Conservation (phyloP, 805 yeast species). For the Metschnikowia reukaufii region DNA sequence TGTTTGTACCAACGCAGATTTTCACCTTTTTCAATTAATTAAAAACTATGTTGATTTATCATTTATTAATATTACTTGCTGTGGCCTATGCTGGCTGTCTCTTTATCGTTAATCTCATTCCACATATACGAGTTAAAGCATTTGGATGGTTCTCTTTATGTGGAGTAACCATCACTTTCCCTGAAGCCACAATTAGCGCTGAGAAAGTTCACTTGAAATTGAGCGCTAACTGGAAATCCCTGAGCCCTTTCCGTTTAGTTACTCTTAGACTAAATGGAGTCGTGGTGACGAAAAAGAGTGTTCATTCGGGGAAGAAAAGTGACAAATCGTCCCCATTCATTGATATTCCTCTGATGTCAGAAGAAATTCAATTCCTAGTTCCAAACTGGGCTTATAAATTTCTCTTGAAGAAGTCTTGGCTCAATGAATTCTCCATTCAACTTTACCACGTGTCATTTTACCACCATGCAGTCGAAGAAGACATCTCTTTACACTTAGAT, state of each 20-base stretch:
- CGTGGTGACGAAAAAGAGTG: constrained; percentile 7
- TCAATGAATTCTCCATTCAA: constrained; percentile 18
- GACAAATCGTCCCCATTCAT: background rate
- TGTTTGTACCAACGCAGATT: too few species aligned
- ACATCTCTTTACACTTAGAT: constrained; percentile 17
- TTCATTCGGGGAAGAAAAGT: background rate
- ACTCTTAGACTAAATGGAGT: constrained; percentile 11
- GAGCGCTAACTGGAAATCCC: constrained; percentile 10
- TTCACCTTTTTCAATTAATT: too few species aligned
- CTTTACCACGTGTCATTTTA: constrained; percentile 14
- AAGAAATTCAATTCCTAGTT: background rate
- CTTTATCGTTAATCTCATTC: constrained; percentile 15
- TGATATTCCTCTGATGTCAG: background rate
- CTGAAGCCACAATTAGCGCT: constrained; percentile 10
- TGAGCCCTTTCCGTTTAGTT: constrained; percentile 17
- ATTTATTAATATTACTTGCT: background rate
- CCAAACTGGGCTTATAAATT: constrained; percentile 9
- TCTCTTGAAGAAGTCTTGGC: constrained; percentile 14
- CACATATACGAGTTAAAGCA: constrained; percentile 15
- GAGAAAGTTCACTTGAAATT: constrained; percentile 10
- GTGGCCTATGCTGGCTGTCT: constrained; percentile 9
- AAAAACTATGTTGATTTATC: background rate
- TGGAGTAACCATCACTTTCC: constrained; percentile 13
- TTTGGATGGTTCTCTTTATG: constrained; percentile 20
- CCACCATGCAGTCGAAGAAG: constrained; percentile 15